Conservation (phyloP, 1,284 basidiomycete genomes). For the Exobasidium cylindrosporum region DNA sequence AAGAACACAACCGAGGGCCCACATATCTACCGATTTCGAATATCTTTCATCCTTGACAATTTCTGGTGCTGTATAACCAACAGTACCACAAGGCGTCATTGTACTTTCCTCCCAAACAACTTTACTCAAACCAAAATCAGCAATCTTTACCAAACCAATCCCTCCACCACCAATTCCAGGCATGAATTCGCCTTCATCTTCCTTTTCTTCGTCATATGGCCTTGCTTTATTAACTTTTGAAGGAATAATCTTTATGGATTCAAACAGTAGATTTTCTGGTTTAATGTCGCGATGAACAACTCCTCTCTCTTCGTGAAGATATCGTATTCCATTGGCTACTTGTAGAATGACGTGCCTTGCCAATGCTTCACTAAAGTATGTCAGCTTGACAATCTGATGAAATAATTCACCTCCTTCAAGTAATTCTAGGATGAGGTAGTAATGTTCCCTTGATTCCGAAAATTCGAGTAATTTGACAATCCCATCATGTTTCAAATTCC, state of each 20-base stretch:
- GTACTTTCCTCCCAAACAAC: slow-evolving; percentile 99
- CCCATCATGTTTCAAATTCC: slow-evolving; percentile 81
- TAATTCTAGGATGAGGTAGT: slow-evolving; percentile 86
- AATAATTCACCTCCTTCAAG: slow-evolving; percentile 89
- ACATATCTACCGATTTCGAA: slow-evolving; percentile 98
- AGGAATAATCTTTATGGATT: slow-evolving; percentile 86
- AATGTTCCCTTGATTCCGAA: slow-evolving; percentile 83
- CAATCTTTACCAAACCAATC: slow-evolving; percentile 96
- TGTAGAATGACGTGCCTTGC: slow-evolving; percentile 88
- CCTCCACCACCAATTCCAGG: slow-evolving; percentile 90
- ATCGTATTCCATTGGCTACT: slow-evolving; percentile 90
- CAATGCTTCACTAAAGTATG: slow-evolving; percentile 83
- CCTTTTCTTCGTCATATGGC: slow-evolving; percentile 97
- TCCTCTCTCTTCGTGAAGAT: slow-evolving; percentile 95
- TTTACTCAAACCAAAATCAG: slow-evolving; percentile 96
- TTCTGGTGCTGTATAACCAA: slow-evolving; percentile 98
- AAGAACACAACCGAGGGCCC: slow-evolving; percentile 96
- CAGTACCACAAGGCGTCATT: slow-evolving; percentile 98
- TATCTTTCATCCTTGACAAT: slow-evolving; percentile 99
- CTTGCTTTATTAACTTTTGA: slow-evolving; percentile 73
- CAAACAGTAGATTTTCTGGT: slow-evolving; percentile 94
- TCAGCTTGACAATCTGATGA: slow-evolving; percentile 98
- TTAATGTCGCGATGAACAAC: slow-evolving; percentile 99
- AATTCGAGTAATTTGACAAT: slow-evolving; percentile 65
- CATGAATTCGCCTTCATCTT: slow-evolving; percentile 94